Percentiles rank a stretch among this genome's conserved stretches.
phyloP scores from a whole-genome alignment of 345 rosid species.

The Sisymbrium altissimum region DNA sequence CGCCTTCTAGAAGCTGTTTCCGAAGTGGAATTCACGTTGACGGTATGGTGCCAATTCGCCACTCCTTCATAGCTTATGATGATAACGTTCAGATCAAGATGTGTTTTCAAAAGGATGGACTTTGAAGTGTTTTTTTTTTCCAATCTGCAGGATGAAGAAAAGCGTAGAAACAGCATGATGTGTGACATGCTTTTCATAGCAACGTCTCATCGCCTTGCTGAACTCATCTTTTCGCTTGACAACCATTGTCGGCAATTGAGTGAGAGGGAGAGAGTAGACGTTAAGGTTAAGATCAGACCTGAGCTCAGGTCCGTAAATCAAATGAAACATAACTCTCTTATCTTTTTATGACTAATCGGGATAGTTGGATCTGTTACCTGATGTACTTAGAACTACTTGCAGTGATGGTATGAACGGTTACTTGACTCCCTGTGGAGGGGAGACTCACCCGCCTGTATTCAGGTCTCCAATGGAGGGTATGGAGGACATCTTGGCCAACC shows the following conservation, averaged over 20 bases:
- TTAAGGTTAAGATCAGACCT: constrained; percentile 64
- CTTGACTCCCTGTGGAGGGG: constrained; percentile 83
- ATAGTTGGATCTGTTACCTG: constrained; percentile 28
- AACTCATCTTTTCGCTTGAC: constrained; percentile 75
- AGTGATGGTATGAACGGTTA: constrained; percentile 99
- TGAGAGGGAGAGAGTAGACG: constrained; percentile 45
- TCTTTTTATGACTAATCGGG: not conserved
- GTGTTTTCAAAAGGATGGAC: constrained; percentile 3
- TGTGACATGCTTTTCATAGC: constrained; percentile 85
- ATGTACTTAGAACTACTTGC: constrained; percentile 51
- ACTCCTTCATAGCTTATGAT: not conserved
- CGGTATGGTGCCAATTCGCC: constrained; percentile 42
- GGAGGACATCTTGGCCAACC: constrained; percentile 91
- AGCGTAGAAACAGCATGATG: constrained; percentile 75
- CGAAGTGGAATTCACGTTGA: constrained; percentile 68
- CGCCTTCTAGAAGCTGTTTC: constrained; percentile 83
- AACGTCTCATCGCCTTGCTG: constrained; percentile 82
- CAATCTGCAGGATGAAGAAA: constrained; percentile 75
- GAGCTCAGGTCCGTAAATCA: constrained; percentile 64
- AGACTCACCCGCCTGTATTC: constrained; percentile 81
- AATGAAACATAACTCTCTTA: not conserved
- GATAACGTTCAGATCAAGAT: not conserved
- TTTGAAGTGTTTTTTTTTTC: not conserved
- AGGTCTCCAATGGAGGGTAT: constrained; percentile 77
- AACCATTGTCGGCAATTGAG: constrained; percentile 61